Conservation (phyloP, 306 rosid species). For the Lablab purpureus region DNA sequence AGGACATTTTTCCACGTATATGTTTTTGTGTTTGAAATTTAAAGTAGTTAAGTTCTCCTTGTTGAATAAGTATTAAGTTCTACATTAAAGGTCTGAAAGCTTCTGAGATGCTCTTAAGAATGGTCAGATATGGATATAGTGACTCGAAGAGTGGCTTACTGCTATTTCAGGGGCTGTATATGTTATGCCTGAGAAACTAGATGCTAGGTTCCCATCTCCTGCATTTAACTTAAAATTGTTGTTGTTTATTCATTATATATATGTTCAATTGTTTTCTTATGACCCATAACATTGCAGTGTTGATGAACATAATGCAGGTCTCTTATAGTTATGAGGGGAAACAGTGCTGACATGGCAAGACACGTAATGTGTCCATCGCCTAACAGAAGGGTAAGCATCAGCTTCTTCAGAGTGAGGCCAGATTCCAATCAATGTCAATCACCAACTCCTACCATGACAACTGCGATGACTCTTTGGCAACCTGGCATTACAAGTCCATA, state of each 20-base stretch:
- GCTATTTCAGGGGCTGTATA: constrained; percentile 21
- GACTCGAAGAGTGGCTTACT: not conserved
- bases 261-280: not conserved
- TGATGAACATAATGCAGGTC: constrained; percentile 61
- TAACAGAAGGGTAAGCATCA: constrained; percentile 68
- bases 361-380: constrained; percentile 84
- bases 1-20: constrained; percentile 9
- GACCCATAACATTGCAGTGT: not conserved
- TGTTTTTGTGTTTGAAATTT: not conserved
- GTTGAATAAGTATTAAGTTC: not conserved
- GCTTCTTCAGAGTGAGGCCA: constrained; percentile 69
- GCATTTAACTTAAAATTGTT: not conserved
- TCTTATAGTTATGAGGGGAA: constrained; percentile 86
- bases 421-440: constrained; percentile 65
- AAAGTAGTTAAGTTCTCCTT: constrained; percentile 25
- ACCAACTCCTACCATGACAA: constrained; percentile 55
- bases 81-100: constrained; percentile 1
- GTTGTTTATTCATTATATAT: not conserved
- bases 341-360: constrained; percentile 85
- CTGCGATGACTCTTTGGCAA: constrained; percentile 70
- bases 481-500: constrained; percentile 57
- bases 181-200: not conserved
- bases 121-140: constrained; percentile 5
- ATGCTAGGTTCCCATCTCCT: constrained; percentile 24
- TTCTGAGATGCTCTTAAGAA: constrained; percentile 18